These are phyloP conservation scores for Alternaria atra DNA, from an alignment of 2,329 filamentous ascomycete genomes.

Conservation along the genomic window DNA sequence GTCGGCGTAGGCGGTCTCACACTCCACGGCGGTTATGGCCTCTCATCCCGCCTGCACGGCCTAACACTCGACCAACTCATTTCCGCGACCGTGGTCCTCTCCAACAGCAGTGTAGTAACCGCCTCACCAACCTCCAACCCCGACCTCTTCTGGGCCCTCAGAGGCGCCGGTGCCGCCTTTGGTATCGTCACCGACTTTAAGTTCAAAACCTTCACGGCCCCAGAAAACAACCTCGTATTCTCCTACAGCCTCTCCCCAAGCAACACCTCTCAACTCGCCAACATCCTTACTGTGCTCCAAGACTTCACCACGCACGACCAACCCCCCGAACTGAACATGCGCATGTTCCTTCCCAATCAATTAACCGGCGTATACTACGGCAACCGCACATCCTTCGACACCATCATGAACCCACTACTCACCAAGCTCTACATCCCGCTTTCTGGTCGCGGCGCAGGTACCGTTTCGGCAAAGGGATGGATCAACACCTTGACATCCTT, in stretches of 20 bases:
- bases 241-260: slow-evolving; percentile 26
- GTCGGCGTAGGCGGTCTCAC: slow-evolving; percentile 41
- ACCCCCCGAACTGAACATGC: slow-evolving; percentile 40
- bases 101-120: slow-evolving; percentile 46
- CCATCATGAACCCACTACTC: slow-evolving; percentile 35
- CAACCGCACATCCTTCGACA: slow-evolving; percentile 30
- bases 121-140: slow-evolving; percentile 45
- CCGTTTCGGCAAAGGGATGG: slow-evolving; percentile 19
- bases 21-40: slow-evolving; percentile 41
- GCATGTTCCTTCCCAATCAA: slow-evolving; percentile 29
- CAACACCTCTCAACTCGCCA: slow-evolving; percentile 27
- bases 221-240: slow-evolving; percentile 38
- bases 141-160: slow-evolving; percentile 54
- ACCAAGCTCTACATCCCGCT: slow-evolving; percentile 25
- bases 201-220: slow-evolving; percentile 41
- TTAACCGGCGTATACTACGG: slow-evolving; percentile 41
- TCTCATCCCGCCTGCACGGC: slow-evolving; percentile 35
- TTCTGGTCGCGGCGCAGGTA: slow-evolving; percentile 2
- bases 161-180: slow-evolving; percentile 52
- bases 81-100: slow-evolving; percentile 43
- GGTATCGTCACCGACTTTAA: slow-evolving; percentile 51
- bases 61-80: slow-evolving; percentile 39
- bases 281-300: slow-evolving; percentile 30
- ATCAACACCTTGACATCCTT: slow-evolving; percentile 34
- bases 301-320: slow-evolving; percentile 35